Base-by-base conservation (phyloP, 2,329 filamentous ascomycete genomes). In the Aspergillus piperis region DNA sequence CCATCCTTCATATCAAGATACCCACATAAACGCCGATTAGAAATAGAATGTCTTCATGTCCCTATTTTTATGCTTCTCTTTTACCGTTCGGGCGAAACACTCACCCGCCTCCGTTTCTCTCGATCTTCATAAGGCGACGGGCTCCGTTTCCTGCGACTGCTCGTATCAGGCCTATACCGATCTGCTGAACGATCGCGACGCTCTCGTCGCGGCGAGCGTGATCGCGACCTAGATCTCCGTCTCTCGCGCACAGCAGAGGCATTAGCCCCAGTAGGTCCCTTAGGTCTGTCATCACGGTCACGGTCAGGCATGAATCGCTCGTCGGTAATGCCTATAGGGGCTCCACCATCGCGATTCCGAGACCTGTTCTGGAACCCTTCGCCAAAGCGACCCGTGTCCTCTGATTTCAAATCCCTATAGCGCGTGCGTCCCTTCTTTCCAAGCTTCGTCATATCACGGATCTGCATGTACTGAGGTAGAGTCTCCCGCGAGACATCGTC, bases 371-470 rank as follows among this genome's bases (percentile, higher is more conserved):
- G 63, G 38, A 71, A 70, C 6, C 75, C 75, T 19, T 77, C 75
- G 4, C 78, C 94, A 89, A 93, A 97, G 30, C 84, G 82, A 0
- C 95, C 95, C 0, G 95, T 99, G 77, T 99, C 95, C 78, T 99
- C 94, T 13, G 82, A 86, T 73, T 88, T 88, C 71, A 99, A 83
- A 76, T 99, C 95, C 69, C 85, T 90, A 78, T 98, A 98, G 75
- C 90, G 91, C 6, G 92, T 93, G 27, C 91, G 87, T 19, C 95
- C 94, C 81, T 96, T 96, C 79, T 90, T 91, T 21, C 95, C 95
- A 25, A 99, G 78, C 79, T 93, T 94, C 13, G 93, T 94, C 89
- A 95, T 92, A 77, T 98, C 95, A 59, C 95, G 83, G 70, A 96
- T 87, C 79, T 96, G 92, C 81, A 99, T 87, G 66, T 93, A 96